These are phyloP conservation scores for Syzygium aromaticum DNA, from an alignment of 345 rosid genomes.

Conservation along the genomic window DNA sequence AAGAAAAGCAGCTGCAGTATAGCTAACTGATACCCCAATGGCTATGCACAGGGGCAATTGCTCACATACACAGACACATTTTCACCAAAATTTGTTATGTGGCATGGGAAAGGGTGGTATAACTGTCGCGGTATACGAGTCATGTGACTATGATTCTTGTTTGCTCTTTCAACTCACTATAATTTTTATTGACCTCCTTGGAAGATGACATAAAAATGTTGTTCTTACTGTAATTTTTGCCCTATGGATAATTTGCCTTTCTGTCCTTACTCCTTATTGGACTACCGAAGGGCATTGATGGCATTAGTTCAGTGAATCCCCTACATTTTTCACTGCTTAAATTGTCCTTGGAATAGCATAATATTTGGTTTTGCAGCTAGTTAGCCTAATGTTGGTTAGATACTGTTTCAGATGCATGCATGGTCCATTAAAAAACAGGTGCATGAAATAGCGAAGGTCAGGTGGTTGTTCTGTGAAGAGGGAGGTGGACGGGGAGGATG, in stretches of 20 bases:
- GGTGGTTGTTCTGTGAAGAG: background rate
- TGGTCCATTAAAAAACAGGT: background rate
- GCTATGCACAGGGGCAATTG: background rate
- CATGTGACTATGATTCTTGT: background rate
- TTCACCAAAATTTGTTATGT: background rate
- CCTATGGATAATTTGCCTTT: background rate
- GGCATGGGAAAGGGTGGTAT: background rate
- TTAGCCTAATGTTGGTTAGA: background rate
- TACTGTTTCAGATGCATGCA: background rate
- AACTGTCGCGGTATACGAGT: background rate
- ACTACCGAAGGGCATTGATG: background rate
- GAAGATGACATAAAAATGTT: background rate
- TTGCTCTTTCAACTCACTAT: background rate
- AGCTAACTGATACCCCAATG: background rate
- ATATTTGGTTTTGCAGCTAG: background rate
- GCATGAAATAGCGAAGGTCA: background rate
- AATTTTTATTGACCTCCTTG: background rate
- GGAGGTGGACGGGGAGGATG: background rate
- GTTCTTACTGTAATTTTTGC: background rate
- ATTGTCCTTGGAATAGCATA: background rate
- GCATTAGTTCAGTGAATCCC: background rate
- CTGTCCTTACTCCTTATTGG: background rate
- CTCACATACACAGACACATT: background rate
- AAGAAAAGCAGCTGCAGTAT: background rate
- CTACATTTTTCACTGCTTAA: background rate